A percentile compares a stretch with the other conserved stretches of the same genome.
Evolutionary conservation across 768 basidiomycete genomes (phyloP).

Genomic region (Boletus insuetus): DNA sequence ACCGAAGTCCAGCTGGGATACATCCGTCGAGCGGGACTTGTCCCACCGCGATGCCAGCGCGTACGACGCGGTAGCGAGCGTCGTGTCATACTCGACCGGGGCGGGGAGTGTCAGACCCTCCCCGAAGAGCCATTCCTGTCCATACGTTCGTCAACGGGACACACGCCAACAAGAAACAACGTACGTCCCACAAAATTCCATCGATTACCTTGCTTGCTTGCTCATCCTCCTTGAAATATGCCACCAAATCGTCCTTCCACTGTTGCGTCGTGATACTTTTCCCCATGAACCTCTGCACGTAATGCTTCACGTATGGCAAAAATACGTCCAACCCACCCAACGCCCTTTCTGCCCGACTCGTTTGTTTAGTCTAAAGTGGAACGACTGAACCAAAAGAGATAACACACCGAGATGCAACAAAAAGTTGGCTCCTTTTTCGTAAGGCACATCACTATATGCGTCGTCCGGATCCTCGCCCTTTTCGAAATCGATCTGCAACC

Average conservation of each 20-base stretch:
- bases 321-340: constrained; percentile 57
- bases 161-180: constrained; percentile 10
- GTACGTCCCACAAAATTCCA: constrained; percentile 54
- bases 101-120: neutral
- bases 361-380: neutral
- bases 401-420: constrained; percentile 74
- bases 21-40: neutral
- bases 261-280: constrained; percentile 55
- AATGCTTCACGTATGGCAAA: constrained; percentile 54
- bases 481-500: constrained; percentile 73
- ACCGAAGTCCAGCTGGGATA: neutral
- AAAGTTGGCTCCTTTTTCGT: constrained; percentile 89
- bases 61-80: neutral
- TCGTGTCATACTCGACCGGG: neutral
- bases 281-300: constrained; percentile 53
- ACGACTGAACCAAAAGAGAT: too few relatives aligned
- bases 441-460: constrained; percentile 72
- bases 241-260: constrained; percentile 51
- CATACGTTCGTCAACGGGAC: neutral
- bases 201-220: constrained; percentile 40
- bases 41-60: neutral
- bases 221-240: constrained; percentile 43
- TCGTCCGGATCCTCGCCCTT: constrained; percentile 77
- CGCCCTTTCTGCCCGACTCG: constrained; percentile 37
- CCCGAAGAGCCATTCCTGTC: neutral